Evolutionary conservation across 371 early-diverging fungal genomes (phyloP).

Genomic region (Batkoa obscura): DNA sequence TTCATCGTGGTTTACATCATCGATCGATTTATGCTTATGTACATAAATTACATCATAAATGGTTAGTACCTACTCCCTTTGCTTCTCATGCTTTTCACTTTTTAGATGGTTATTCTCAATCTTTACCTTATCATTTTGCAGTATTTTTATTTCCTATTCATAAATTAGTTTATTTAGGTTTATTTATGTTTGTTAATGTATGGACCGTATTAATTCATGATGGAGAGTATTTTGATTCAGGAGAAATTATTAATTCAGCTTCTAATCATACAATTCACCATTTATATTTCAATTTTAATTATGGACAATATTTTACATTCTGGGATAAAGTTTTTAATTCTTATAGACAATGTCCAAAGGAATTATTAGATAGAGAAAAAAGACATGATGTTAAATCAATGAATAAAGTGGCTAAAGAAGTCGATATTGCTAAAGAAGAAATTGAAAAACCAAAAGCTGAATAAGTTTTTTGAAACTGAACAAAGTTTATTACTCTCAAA

Average conservation of each 20-base stretch:
- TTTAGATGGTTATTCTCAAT: slow-evolving; percentile 82
- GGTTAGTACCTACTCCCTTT: slow-evolving; percentile 83
- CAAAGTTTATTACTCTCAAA: not conserved
- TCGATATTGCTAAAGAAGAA: slow-evolving; percentile 15
- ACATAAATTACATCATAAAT: slow-evolving; percentile 45
- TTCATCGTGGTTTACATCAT: slow-evolving; percentile 79
- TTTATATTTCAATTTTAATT: slow-evolving; percentile 94
- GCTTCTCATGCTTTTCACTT: slow-evolving; percentile 94
- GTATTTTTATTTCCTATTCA: slow-evolving; percentile 79
- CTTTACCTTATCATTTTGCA: slow-evolving; percentile 82
- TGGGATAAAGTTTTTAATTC: slow-evolving; percentile 61
- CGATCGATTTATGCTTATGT: slow-evolving; percentile 63
- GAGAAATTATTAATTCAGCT: slow-evolving; percentile 40
- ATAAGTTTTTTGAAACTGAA: not conserved
- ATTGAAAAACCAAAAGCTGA: not conserved
- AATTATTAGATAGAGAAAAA: slow-evolving; percentile 35
- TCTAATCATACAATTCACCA: slow-evolving; percentile 94
- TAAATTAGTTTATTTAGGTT: slow-evolving; percentile 56
- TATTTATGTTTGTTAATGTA: slow-evolving; percentile 74
- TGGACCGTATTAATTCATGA: slow-evolving; percentile 97
- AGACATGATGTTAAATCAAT: slow-evolving; percentile 39
- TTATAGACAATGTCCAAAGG: slow-evolving; percentile 45
- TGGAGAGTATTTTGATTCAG: slow-evolving; percentile 21
- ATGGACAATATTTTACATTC: slow-evolving; percentile 87
- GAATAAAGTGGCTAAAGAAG: slow-evolving; percentile 43